A percentile compares a stretch with the other conserved stretches of the same genome.
These are phyloP conservation scores for Fragaria nilgerrensis DNA, from an alignment of 306 rosid species.

Conservation along the genomic window DNA sequence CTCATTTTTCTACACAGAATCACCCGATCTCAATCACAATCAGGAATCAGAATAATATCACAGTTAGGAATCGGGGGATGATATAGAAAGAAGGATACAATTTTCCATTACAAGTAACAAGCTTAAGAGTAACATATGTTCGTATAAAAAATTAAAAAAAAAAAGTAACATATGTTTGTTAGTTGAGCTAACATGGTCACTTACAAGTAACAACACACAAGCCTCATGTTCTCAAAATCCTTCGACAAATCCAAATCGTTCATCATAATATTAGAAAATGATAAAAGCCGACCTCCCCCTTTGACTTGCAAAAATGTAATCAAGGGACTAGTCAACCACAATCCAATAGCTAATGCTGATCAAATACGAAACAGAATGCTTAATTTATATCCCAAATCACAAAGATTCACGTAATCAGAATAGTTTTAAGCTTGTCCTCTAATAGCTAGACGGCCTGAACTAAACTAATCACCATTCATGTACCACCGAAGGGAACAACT, in stretches of 20 bases:
- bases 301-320: constrained; percentile 10
- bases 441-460: neutral
- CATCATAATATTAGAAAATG: neutral
- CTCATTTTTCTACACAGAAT: too few species aligned
- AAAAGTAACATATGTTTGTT: neutral
- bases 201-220: neutral
- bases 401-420: neutral
- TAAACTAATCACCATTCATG: neutral
- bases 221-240: neutral
- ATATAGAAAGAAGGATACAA: neutral
- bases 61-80: neutral
- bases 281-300: constrained; percentile 8
- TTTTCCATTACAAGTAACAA: neutral
- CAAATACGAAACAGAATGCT: neutral
- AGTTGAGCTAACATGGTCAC: constrained; percentile 5
- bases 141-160: too few species aligned
- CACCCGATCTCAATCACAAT: too few species aligned
- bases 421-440: neutral
- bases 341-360: constrained; percentile 6
- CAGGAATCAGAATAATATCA: neutral
- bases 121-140: neutral
- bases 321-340: constrained; percentile 10
- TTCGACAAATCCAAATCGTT: constrained; percentile 3
- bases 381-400: neutral
- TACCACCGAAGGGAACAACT: neutral